phyloP scores from a whole-genome alignment of 2,329 filamentous ascomycete species.

The Ophiosphaerella herpotricha region DNA sequence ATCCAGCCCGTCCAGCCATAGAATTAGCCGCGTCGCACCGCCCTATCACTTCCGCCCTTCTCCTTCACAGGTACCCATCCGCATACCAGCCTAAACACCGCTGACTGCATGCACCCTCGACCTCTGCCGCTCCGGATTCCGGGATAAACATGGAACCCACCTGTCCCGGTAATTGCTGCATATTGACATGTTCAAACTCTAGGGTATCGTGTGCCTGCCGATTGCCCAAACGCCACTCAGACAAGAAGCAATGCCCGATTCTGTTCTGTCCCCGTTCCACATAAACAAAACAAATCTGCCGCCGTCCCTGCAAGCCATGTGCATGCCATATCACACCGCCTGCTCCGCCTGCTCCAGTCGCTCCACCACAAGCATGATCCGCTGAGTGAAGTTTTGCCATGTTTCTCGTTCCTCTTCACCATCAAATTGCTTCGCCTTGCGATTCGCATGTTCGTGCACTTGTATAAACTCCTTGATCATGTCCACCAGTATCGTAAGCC shows the following conservation, averaged over 20 bases:
- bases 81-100: constrained; percentile 12
- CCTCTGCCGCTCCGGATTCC: constrained; percentile 2
- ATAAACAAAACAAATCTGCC: constrained; percentile 9
- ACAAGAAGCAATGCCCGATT: constrained; percentile 1
- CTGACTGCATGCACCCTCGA: constrained; percentile 3
- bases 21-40: constrained; percentile 14
- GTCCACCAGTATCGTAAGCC: constrained; percentile 56
- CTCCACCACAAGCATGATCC: constrained; percentile 59
- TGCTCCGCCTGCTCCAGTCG: constrained; percentile 43
- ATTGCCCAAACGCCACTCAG: constrained; percentile 12
- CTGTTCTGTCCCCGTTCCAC: constrained; percentile 3
- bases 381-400: constrained; percentile 57
- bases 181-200: constrained; percentile 5
- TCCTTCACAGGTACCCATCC: neutral
- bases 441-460: constrained; percentile 64
- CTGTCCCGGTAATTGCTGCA: constrained; percentile 6
- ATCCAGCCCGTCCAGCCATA: constrained; percentile 7
- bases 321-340: neutral
- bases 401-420: constrained; percentile 54
- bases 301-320: neutral
- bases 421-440: constrained; percentile 49
- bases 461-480: constrained; percentile 66
- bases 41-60: constrained; percentile 3
- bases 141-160: constrained; percentile 3
- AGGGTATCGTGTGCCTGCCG: constrained; percentile 22